These are phyloP conservation scores for Pachyrhizus erosus DNA, from an alignment of 306 rosid species.

Conservation along the genomic window DNA sequence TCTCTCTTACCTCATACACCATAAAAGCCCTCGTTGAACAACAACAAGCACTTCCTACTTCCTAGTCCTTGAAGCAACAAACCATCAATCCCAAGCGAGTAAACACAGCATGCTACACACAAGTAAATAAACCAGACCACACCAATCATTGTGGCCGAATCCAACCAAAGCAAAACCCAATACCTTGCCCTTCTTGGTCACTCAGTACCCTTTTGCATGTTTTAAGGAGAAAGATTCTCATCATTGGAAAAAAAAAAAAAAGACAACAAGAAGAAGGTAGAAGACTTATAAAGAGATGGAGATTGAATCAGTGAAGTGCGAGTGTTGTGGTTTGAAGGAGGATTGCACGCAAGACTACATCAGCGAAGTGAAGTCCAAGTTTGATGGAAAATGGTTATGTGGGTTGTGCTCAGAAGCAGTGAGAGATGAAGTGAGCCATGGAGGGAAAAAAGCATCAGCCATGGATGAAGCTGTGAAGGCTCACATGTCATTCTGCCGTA, in stretches of 20 bases:
- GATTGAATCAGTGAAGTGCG: conserved; percentile 87
- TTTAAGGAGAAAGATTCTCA: conserved; percentile 31
- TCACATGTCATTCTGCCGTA: conserved; percentile 96
- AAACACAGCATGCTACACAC: conserved; percentile 38
- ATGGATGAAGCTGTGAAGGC: conserved; percentile 95
- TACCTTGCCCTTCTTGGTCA: not conserved
- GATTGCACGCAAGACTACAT: conserved; percentile 94
- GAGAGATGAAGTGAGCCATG: conserved; percentile 72
- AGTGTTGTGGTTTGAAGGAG: conserved; percentile 94
- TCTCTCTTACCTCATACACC: conserved; percentile 44
- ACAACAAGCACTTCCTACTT: conserved; percentile 50
- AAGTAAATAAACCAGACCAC: conserved; percentile 48
- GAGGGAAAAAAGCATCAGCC: conserved; percentile 62
- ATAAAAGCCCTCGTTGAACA: conserved; percentile 45
- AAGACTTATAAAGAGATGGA: conserved; percentile 58
- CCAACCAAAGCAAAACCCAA: conserved; percentile 48
- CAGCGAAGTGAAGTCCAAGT: conserved; percentile 69
- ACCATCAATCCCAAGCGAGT: conserved; percentile 46
- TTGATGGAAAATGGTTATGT: conserved; percentile 94
- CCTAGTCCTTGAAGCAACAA: conserved; percentile 53
- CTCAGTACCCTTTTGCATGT: conserved; percentile 32
- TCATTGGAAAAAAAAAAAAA: not conserved
- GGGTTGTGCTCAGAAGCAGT: conserved; percentile 99
- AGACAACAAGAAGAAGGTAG: not conserved
- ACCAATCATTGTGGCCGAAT: conserved; percentile 54